Evolutionary conservation across 2,329 filamentous ascomycete species (phyloP).

Genomic region (Neophaeococcomyces mojaviensis): DNA sequence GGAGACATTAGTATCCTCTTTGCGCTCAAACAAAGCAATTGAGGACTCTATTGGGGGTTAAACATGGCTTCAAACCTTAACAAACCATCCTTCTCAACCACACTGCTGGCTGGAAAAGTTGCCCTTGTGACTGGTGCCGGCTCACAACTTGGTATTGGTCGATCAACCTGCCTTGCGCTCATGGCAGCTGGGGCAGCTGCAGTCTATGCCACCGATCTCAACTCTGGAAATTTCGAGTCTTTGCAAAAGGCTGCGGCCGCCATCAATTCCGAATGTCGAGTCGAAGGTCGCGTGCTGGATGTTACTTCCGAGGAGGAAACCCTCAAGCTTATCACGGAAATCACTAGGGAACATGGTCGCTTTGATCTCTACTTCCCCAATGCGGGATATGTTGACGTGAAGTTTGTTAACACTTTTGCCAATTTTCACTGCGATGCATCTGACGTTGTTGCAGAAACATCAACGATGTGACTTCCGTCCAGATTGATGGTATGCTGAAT

Average conservation of each 20-base stretch:
- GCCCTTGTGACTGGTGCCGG: slow-evolving; percentile 26
- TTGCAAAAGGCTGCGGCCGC: slow-evolving; percentile 1
- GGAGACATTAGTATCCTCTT: too few relatives aligned
- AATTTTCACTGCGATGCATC: not conserved
- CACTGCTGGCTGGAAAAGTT: slow-evolving; percentile 16
- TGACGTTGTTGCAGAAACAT: slow-evolving; percentile 4
- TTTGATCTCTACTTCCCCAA: slow-evolving; percentile 14
- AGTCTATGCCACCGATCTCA: slow-evolving; percentile 12
- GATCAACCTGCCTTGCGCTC: slow-evolving; percentile 20
- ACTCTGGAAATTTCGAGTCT: slow-evolving; percentile 3
- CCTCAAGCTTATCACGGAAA: slow-evolving; percentile 8
- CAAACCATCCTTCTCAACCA: too few relatives aligned
- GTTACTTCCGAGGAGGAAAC: slow-evolving; percentile 10
- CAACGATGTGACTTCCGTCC: slow-evolving; percentile 8
- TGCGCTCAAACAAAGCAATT: too few relatives aligned
- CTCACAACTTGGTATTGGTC: slow-evolving; percentile 24
- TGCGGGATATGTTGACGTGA: slow-evolving; percentile 12
- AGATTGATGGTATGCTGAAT: slow-evolving; percentile 11
- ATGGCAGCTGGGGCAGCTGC: slow-evolving; percentile 13
- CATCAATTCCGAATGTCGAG: not conserved
- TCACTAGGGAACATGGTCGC: slow-evolving; percentile 8
- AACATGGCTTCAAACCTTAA: too few relatives aligned
- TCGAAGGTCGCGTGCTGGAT: slow-evolving; percentile 8
- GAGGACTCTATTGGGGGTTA: too few relatives aligned
- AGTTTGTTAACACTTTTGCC: not conserved